Conservation (phyloP, 352 stramenopile species). For the Globisporangium takayamanum region DNA sequence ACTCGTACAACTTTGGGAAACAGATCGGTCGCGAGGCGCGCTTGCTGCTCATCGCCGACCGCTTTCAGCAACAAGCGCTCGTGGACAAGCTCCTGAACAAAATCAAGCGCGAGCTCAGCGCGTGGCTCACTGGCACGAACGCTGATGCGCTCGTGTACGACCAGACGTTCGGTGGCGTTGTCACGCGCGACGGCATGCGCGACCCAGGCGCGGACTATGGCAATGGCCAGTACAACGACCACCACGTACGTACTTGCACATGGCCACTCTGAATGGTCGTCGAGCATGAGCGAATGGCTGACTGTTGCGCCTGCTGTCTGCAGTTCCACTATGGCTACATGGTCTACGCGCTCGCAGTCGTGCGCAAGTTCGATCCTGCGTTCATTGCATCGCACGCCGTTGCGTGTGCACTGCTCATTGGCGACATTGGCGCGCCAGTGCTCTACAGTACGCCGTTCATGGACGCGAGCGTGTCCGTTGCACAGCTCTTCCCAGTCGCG, state of each 20-base stretch:
- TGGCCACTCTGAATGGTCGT: background rate
- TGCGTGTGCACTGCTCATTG: conserved; percentile 51
- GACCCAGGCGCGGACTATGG: conserved; percentile 66
- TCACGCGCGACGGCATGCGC: conserved; percentile 80
- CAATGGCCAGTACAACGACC: conserved; percentile 88
- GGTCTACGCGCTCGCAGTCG: conserved; percentile 69
- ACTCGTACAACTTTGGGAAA: conserved; percentile 82
- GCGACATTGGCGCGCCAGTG: conserved; percentile 61
- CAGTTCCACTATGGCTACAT: conserved; percentile 96
- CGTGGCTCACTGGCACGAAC: conserved; percentile 64
- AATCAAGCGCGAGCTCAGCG: conserved; percentile 44
- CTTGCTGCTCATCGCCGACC: conserved; percentile 71
- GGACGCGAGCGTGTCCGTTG: conserved; percentile 31
- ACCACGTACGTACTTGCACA: conserved; percentile 39
- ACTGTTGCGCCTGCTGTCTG: background rate
- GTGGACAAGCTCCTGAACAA: conserved; percentile 42
- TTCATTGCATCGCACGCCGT: conserved; percentile 60
- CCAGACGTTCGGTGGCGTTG: conserved; percentile 87
- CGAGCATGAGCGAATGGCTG: background rate
- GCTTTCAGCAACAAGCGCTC: conserved; percentile 46
- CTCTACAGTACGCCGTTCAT: conserved; percentile 44
- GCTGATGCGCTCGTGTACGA: conserved; percentile 87
- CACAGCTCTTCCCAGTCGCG: conserved; percentile 75
- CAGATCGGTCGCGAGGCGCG: conserved; percentile 65
- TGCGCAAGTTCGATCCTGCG: conserved; percentile 66